Evolutionary conservation across 345 rosid species (phyloP).

Genomic region (Euphorbia tirucalli): DNA sequence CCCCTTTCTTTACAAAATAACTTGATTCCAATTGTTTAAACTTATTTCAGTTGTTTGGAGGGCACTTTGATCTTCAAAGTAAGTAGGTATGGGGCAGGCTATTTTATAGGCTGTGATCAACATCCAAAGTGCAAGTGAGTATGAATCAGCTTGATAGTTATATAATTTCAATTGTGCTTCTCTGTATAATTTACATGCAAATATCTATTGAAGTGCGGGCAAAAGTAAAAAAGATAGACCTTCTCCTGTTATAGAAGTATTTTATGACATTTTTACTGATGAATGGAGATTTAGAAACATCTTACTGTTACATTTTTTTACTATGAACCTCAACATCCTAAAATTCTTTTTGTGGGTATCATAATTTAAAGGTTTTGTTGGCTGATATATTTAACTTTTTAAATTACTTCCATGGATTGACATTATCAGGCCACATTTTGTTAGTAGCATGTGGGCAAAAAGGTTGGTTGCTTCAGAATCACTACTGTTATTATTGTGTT

Average conservation of each 20-base stretch:
- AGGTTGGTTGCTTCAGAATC: background rate
- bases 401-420: background rate
- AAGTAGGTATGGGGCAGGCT: conserved; percentile 79
- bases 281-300: background rate
- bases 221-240: background rate
- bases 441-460: background rate
- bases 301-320: background rate
- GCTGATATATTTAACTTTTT: background rate
- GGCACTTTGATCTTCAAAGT: conserved; percentile 87
- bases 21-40: conserved; percentile 7
- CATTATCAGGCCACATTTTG: background rate
- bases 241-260: too few species aligned
- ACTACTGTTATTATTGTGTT: background rate
- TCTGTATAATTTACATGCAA: background rate
- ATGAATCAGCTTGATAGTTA: conserved; percentile 12
- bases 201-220: background rate
- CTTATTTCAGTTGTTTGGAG: conserved; percentile 72
- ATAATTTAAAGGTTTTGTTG: background rate
- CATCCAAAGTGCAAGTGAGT: conserved; percentile 97
- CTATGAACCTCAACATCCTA: background rate
- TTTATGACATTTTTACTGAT: too few species aligned
- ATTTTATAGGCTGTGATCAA: conserved; percentile 87
- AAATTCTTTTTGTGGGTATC: background rate
- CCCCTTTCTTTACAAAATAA: background rate
- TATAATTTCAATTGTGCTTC: background rate